phyloP scores from a whole-genome alignment of 768 basidiomycete genomes.

The Pilatotrama ljubarskyi region DNA sequence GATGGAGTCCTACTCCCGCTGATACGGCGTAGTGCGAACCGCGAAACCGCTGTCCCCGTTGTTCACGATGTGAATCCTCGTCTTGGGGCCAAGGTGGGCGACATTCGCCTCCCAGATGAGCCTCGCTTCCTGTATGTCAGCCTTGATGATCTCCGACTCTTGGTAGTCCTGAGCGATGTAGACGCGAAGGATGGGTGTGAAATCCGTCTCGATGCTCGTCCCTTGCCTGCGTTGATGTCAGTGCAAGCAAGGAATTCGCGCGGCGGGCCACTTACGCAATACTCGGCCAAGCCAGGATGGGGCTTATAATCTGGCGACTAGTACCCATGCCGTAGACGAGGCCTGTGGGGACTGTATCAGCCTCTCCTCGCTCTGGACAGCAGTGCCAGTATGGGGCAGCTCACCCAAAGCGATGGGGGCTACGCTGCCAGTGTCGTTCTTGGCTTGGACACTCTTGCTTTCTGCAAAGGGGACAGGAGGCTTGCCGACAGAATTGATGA shows the following conservation, averaged over 20 bases:
- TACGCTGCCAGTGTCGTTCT: neutral
- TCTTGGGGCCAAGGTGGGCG: neutral
- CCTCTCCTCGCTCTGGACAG: too few species aligned
- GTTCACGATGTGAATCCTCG: slow-evolving; percentile 3
- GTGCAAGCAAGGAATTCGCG: neutral
- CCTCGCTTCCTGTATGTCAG: too few species aligned
- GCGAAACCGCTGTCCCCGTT: too few species aligned
- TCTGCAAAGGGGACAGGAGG: neutral
- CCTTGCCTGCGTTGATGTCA: neutral
- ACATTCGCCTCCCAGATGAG: slow-evolving; percentile 8
- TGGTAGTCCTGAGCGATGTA: neutral
- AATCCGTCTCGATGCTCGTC: neutral
- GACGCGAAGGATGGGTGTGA: slow-evolving; percentile 8
- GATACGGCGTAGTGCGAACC: too few species aligned
- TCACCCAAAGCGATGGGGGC: slow-evolving; percentile 3
- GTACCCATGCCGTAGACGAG: neutral
- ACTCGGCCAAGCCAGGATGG: neutral
- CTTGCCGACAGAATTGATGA: neutral
- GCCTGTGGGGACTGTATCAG: neutral
- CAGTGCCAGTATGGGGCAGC: neutral
- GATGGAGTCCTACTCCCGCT: too few species aligned
- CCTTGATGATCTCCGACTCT: neutral
- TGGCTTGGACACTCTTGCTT: neutral
- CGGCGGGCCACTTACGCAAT: neutral
- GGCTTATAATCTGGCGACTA: neutral